These are phyloP conservation scores for Cryomyces minteri DNA, from an alignment of 495 filamentous ascomycete genomes.

Conservation along the genomic window DNA sequence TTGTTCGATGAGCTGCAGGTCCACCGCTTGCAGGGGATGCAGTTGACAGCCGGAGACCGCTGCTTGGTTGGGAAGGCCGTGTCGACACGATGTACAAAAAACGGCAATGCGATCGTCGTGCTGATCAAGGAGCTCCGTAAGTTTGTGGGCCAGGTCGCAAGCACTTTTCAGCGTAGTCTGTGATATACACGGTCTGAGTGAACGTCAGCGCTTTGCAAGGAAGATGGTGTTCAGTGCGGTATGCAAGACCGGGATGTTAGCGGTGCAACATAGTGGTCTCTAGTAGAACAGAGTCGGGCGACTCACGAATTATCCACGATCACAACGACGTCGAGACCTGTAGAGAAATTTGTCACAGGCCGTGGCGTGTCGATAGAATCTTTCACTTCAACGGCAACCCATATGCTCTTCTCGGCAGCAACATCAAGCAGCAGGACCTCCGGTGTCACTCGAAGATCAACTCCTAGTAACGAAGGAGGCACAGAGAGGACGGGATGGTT, in stretches of 20 bases:
- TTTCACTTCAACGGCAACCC: background rate
- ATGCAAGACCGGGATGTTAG: background rate
- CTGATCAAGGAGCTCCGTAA: background rate
- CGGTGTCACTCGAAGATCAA: background rate
- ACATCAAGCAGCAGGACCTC: background rate
- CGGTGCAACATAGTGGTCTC: background rate
- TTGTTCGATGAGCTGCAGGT: background rate
- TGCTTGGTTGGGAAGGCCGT: background rate
- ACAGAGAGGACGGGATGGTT: too few species aligned
- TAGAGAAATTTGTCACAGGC: background rate
- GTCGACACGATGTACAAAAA: background rate
- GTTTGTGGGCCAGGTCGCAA: background rate
- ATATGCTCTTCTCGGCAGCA: slow-evolving; percentile 1
- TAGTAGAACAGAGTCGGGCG: background rate
- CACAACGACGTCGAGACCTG: background rate
- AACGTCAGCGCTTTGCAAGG: background rate
- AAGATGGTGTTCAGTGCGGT: background rate
- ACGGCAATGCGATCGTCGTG: slow-evolving; percentile 2
- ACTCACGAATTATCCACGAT: slow-evolving; percentile 1
- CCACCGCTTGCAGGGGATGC: background rate
- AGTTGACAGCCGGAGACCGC: background rate
- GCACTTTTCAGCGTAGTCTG: background rate
- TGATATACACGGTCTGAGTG: background rate
- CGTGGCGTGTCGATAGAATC: background rate
- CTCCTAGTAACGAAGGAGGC: too few species aligned